Base-by-base conservation (phyloP, 192 early-diverging fungal species). In the Ambispora gerdemannii region DNA sequence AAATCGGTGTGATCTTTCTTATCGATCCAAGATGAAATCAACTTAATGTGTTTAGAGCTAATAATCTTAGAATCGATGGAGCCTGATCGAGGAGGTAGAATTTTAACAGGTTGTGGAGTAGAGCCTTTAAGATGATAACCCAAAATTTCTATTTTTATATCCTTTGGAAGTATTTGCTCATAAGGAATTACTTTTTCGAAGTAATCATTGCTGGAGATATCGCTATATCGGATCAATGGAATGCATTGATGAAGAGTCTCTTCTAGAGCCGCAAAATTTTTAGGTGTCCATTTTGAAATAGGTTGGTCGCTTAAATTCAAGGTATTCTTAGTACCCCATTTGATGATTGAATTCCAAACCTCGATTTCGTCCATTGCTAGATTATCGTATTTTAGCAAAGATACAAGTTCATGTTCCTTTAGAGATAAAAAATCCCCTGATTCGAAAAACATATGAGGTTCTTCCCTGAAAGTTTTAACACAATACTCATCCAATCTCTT, bases 311-410 rank as follows among this genome's bases (percentile, higher is more conserved):
- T 15, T 6, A 19, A 20, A 38, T n/a, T 49, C 49, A 50, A 8
- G 30, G 4, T 3, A 19, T 24, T 47, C 24, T 69, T 3, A 27
- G 17, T 50, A 15, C 38, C 67, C 67, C 67, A 70, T 70, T 70
- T 56, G 25, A 70, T 47, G 8, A 59, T 3, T 58, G 25, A 15
- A 4, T 70, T n/a, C 67, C 67, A 70, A 27, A 70, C 35, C 22
- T 47, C 30, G 58, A 70, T 59, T 59, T 70, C 67, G 15, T 58
- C 7, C 25, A 56, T 25, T 13, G 35, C n/a, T 43, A 70, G 28
- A 43, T 70, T 28, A 70, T 58, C 20, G 27, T 19, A 11, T 43
- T 70, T 24, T 1, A 70, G 52, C 10, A 70, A 47, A 20, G 20
- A 43, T 19, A 59, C 8, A n/a, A 70, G 31, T 28, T 20, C 32